A percentile compares a stretch with the other conserved stretches of the same genome.
These are phyloP conservation scores for Cinnamomum micranthum DNA, from an alignment of 164 flowering plant species.

Conservation along the genomic window DNA sequence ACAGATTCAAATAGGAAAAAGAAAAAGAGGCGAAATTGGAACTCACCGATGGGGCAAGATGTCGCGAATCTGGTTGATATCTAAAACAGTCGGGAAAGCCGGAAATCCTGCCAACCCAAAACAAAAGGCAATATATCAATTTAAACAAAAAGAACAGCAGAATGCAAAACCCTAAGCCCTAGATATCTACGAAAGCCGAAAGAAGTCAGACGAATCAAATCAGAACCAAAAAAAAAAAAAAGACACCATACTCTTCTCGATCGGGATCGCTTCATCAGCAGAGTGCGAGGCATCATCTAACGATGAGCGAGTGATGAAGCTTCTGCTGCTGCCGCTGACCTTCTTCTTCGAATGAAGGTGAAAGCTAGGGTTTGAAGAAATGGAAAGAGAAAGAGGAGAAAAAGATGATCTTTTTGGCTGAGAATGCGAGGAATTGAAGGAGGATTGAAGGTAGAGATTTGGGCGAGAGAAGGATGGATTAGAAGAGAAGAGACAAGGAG, in stretches of 20 bases:
- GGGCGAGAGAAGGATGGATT: constrained; percentile 7
- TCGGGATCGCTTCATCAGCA: constrained; percentile 18
- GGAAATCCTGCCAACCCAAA: constrained; percentile 41
- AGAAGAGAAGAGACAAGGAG: constrained; percentile 3
- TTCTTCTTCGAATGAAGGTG: neutral
- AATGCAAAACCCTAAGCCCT: neutral
- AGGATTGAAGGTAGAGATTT: neutral
- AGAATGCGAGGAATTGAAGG: neutral
- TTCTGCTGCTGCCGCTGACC: neutral
- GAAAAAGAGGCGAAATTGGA: neutral
- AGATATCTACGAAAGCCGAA: neutral
- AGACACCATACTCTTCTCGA: constrained; percentile 26
- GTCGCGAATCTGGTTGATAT: constrained; percentile 76
- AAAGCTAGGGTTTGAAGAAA: constrained; percentile 3
- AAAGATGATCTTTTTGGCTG: neutral
- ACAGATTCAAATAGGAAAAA: neutral
- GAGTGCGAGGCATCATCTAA: neutral
- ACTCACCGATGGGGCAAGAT: constrained; percentile 84
- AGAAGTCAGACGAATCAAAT: neutral
- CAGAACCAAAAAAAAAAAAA: neutral
- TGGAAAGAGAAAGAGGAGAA: constrained; percentile 7
- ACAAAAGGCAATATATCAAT: neutral
- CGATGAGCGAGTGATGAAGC: constrained; percentile 9
- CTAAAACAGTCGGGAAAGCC: constrained; percentile 85
- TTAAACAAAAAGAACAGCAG: neutral